Conservation (phyloP, 1,284 basidiomycete genomes). For the Apiotrichum domesticum region DNA sequence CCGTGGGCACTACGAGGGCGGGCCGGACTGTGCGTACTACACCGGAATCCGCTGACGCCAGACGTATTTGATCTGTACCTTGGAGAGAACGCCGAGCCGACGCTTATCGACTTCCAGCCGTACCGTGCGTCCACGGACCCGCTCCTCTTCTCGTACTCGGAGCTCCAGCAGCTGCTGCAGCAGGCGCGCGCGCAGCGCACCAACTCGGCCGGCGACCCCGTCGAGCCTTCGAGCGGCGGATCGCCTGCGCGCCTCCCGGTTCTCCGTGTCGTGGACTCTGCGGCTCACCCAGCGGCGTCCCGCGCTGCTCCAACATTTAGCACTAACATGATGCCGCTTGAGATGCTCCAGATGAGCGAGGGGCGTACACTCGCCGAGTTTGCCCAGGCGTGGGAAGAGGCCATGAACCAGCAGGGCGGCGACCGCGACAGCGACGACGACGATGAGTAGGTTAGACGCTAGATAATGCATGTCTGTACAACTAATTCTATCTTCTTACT, state of each 20-base stretch:
- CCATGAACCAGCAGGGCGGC: constrained; percentile 4
- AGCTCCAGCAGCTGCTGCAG: constrained; percentile 52
- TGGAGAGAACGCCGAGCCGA: constrained; percentile 68
- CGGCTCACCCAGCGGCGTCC: constrained; percentile 59
- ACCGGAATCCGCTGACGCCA: constrained; percentile 38
- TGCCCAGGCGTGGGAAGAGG: constrained; percentile 44
- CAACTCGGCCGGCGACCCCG: neutral
- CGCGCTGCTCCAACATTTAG: constrained; percentile 67
- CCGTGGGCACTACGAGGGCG: constrained; percentile 55
- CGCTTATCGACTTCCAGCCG: constrained; percentile 86
- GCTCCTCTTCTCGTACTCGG: constrained; percentile 76
- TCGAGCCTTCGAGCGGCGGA: neutral
- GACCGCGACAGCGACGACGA: neutral
- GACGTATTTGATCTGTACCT: constrained; percentile 83
- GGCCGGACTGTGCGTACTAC: constrained; percentile 60
- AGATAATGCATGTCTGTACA: neutral
- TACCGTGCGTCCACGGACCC: constrained; percentile 79
- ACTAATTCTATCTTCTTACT: neutral
- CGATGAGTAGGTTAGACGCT: neutral
- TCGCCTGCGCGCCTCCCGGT: constrained; percentile 46
- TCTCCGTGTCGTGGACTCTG: constrained; percentile 66
- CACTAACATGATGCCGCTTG: constrained; percentile 88
- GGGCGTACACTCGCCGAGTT: constrained; percentile 70
- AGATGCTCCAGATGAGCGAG: constrained; percentile 70
- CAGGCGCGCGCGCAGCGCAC: neutral